Conservation (phyloP, 1,139 yeast genomes). For the Lodderomyces metapsilosis region DNA sequence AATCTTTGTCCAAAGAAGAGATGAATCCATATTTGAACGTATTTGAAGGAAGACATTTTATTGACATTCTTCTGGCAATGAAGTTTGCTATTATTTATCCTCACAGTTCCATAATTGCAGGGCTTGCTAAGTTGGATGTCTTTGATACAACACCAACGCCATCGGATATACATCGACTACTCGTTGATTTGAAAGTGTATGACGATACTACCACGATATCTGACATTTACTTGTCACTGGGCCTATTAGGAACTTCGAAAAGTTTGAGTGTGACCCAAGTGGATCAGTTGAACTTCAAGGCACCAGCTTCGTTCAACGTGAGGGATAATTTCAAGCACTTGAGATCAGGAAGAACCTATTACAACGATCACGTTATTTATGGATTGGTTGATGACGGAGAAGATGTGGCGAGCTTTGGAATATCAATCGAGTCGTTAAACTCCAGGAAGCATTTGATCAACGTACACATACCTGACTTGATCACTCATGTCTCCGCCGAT, state of each 20-base stretch:
- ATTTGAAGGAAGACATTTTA: conserved; percentile 34
- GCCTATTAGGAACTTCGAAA: conserved; percentile 22
- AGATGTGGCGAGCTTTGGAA: conserved; percentile 16
- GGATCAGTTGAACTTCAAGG: neutral
- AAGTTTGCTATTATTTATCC: conserved; percentile 37
- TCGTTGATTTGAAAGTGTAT: conserved; percentile 27
- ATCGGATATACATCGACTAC: conserved; percentile 16
- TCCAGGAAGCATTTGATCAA: conserved; percentile 31
- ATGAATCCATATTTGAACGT: conserved; percentile 26
- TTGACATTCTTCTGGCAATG: conserved; percentile 26
- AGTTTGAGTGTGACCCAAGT: conserved; percentile 12
- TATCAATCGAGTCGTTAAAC: conserved; percentile 35
- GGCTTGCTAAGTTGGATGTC: conserved; percentile 17
- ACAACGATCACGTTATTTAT: conserved; percentile 29
- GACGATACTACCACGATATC: conserved; percentile 17
- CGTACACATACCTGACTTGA: conserved; percentile 46
- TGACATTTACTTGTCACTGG: conserved; percentile 32
- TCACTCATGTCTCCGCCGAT: conserved; percentile 30
- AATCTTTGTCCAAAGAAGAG: conserved; percentile 21
- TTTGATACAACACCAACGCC: conserved; percentile 17
- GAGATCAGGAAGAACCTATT: conserved; percentile 20
- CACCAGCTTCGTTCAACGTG: neutral
- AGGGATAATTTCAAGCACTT: conserved; percentile 31
- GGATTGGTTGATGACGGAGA: conserved; percentile 18
- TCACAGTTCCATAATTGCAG: conserved; percentile 22